A percentile compares a stretch with the other conserved stretches of the same genome.
Conservation (phyloP, 331 rosid genomes). For the Pyracantha coccinea region DNA sequence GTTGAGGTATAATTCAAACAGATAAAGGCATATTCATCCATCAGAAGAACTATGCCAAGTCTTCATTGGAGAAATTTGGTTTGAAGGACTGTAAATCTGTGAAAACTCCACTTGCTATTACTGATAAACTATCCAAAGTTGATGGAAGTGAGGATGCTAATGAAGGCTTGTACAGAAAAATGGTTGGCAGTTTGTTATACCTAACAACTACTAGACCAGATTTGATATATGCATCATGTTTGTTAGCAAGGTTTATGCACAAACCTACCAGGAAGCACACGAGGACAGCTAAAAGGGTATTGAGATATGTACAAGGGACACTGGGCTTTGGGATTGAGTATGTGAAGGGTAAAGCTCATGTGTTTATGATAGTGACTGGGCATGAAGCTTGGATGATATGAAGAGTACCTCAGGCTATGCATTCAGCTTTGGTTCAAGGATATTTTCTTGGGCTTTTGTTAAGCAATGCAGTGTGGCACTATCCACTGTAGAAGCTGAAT, state of each 20-base stretch:
- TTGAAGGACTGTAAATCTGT: neutral
- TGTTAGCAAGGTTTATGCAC: neutral
- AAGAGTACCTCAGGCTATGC: neutral
- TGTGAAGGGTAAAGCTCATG: too few species aligned
- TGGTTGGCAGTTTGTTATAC: neutral
- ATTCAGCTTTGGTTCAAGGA: neutral
- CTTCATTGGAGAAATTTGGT: too few species aligned
- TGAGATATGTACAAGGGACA: too few species aligned
- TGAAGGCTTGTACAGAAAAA: neutral
- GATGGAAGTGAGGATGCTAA: neutral
- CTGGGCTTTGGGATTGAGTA: too few species aligned
- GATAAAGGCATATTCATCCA: too few species aligned
- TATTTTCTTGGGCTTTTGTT: neutral
- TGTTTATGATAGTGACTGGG: neutral
- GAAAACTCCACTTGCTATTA: neutral
- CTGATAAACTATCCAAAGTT: neutral
- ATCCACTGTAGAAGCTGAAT: neutral
- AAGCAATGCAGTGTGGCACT: neutral
- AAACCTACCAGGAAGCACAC: too few species aligned
- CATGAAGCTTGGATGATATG: neutral
- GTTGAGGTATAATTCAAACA: too few species aligned
- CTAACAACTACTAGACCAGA: neutral
- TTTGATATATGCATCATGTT: too few species aligned
- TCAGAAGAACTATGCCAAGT: too few species aligned
- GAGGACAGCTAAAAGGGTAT: too few species aligned